A percentile compares a stretch with the other conserved stretches of the same genome.
phyloP scores from a whole-genome alignment of 1,139 yeast genomes.

The Hansenula anomala region DNA sequence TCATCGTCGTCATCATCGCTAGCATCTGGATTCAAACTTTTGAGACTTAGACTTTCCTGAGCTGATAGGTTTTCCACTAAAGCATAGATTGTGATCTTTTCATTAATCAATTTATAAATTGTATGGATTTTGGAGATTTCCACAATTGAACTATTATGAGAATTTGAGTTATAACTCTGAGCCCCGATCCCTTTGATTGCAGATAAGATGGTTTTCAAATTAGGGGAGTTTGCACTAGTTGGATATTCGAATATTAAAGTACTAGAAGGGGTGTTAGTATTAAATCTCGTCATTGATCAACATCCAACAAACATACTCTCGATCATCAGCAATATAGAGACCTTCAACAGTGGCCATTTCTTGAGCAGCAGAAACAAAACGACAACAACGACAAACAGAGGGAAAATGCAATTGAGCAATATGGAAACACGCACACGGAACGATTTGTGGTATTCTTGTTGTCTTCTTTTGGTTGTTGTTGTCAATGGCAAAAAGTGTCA shows the following conservation, averaged over 20 bases:
- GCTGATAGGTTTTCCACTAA: constrained; percentile 15
- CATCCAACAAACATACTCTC: constrained; percentile 42
- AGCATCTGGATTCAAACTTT: constrained; percentile 24
- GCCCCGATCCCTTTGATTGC: constrained; percentile 28
- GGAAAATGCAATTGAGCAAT: too few relatives aligned
- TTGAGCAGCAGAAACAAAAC: too few relatives aligned
- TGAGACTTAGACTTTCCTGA: constrained; percentile 18
- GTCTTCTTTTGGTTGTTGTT: too few relatives aligned
- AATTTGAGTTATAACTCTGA: too few relatives aligned
- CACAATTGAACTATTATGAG: constrained; percentile 16
- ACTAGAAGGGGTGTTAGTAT: too few relatives aligned
- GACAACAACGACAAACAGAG: too few relatives aligned
- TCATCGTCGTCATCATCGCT: too few relatives aligned
- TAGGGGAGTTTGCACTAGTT: constrained; percentile 45
- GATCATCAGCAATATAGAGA: constrained; percentile 57
- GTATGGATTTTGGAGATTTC: constrained; percentile 16
- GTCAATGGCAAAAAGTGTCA: too few relatives aligned
- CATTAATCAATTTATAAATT: constrained; percentile 12
- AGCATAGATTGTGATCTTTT: constrained; percentile 14
- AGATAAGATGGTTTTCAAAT: constrained; percentile 37
- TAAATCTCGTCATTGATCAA: too few relatives aligned
- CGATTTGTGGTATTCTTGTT: too few relatives aligned
- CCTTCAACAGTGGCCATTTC: constrained; percentile 50
- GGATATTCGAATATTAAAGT: constrained; percentile 56
- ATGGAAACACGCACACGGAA: too few relatives aligned